Evolutionary conservation across 257 asterid genomes (phyloP), one percentile per base, ranked within the genome.

Genomic region (Sherardia arvensis): DNA sequence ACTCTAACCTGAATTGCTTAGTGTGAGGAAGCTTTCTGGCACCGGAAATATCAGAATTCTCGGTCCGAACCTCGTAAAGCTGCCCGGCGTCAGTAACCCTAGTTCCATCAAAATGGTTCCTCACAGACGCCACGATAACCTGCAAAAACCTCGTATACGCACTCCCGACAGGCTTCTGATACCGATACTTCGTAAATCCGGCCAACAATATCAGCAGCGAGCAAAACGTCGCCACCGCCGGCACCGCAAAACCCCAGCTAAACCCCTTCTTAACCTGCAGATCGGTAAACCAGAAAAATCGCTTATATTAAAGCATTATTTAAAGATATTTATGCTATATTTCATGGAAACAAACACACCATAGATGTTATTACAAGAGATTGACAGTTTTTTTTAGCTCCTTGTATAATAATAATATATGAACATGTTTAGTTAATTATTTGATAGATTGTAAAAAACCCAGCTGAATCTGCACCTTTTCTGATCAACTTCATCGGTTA

Each of bases 91-190:
- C 4, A 53, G 48, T 66, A 54, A 74, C 72, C 43, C 68, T 66
- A 23, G 78, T 79, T 22, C 95, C 95, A 36, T 70, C 67, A 25
- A 69, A 32, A 73, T 81, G 86, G 71, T 86, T 89, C 74, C 75
- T 80, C 30, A 70, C 12, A 18, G 91, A 72, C 66, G 67, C 89
- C 27, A 83, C 84, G 48, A 78, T 23, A 15, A 86, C 97, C 51
- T 89, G 95, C 33, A 77, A 14, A 67, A 89, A 86, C 60, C 95
- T 78, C 0, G 97, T 89, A 61, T 86, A 89, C 26, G 86, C 91
- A 69, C 97, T 89, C 9, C 97, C 97, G 72, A 67, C 78, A 4
- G 95, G 95, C 78, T 84, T 87, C 66, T 81, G 95, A 62, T 80
- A 85, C 27, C 95, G 81, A 61, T 83, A 89, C 63, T 81, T 80